These are phyloP conservation scores for Bipolaris oryzae DNA, from an alignment of 2,329 filamentous ascomycete genomes.

Conservation along the genomic window DNA sequence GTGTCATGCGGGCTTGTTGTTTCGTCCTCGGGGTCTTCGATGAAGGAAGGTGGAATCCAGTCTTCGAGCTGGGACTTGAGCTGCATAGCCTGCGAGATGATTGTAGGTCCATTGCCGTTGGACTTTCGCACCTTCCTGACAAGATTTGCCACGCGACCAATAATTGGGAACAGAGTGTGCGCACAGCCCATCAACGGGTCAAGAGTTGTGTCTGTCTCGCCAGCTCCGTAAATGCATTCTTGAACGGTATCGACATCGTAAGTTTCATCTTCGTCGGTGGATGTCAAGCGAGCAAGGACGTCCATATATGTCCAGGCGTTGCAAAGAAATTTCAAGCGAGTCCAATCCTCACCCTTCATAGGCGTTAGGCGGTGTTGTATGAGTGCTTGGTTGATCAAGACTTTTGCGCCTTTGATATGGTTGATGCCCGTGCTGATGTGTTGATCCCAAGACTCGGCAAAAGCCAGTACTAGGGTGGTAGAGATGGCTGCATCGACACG, in stretches of 20 bases:
- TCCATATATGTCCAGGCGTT: constrained; percentile 78
- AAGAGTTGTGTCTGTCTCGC: constrained; percentile 58
- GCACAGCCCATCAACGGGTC: constrained; percentile 76
- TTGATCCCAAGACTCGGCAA: constrained; percentile 74
- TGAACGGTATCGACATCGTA: constrained; percentile 56
- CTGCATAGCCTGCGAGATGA: constrained; percentile 67
- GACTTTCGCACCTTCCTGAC: constrained; percentile 66
- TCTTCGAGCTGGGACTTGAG: constrained; percentile 65
- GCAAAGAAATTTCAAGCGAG: constrained; percentile 68
- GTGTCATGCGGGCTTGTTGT: constrained; percentile 67
- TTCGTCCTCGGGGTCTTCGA: constrained; percentile 68
- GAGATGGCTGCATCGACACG: constrained; percentile 69
- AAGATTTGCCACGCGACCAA: constrained; percentile 68
- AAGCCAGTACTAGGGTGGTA: constrained; percentile 71
- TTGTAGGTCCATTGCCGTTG: constrained; percentile 62
- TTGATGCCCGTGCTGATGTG: constrained; percentile 72
- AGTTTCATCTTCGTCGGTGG: constrained; percentile 63
- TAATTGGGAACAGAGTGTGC: constrained; percentile 69
- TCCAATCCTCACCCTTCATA: constrained; percentile 49
- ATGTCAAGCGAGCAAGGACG: constrained; percentile 71
- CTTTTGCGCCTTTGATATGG: constrained; percentile 70
- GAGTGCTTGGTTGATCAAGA: constrained; percentile 66
- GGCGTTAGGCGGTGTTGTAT: constrained; percentile 53
- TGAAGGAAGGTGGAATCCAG: constrained; percentile 65
- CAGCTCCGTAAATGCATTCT: constrained; percentile 44